Percentiles rank a stretch among this genome's conserved stretches.
Conservation (phyloP, 2,329 filamentous ascomycete genomes). For the Metarhizium rileyi region DNA sequence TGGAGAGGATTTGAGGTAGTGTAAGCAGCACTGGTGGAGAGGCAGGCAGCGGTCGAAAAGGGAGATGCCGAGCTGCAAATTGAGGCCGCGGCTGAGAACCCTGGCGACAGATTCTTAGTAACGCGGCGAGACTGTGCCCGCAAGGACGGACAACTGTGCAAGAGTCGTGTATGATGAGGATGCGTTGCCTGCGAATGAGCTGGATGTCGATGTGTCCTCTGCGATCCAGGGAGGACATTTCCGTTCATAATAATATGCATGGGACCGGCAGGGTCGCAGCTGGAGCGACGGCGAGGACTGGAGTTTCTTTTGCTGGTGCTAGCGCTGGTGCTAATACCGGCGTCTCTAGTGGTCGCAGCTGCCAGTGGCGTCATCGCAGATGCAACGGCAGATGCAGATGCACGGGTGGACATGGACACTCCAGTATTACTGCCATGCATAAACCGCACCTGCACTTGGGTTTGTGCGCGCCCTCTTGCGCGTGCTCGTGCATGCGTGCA, state of each 20-base stretch:
- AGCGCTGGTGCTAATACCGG: conserved; percentile 7
- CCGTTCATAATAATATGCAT: too few relatives aligned
- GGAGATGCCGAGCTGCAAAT: conserved; percentile 1
- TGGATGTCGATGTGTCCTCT: conserved; percentile 10
- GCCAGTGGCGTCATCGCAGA: conserved; percentile 4
- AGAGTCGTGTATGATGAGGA: neutral
- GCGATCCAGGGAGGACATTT: neutral
- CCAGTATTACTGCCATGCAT: neutral
- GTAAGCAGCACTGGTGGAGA: neutral
- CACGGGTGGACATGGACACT: too few relatives aligned
- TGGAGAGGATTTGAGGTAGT: neutral
- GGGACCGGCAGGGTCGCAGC: too few relatives aligned
- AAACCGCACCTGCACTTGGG: neutral
- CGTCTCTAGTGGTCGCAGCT: neutral
- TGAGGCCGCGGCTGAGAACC: neutral
- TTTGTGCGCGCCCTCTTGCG: neutral
- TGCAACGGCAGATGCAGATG: neutral
- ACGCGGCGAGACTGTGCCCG: neutral
- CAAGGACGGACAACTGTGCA: conserved; percentile 2
- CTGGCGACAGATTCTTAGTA: neutral
- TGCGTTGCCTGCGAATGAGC: neutral
- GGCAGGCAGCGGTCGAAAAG: conserved; percentile 4
- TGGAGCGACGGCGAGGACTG: neutral
- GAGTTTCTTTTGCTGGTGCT: conserved; percentile 11
- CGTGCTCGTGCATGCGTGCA: neutral